Evolutionary conservation across 176 grass and related monocot genomes (phyloP), one percentile per base, ranked within the genome.

Genomic region (Themeda triandra): DNA sequence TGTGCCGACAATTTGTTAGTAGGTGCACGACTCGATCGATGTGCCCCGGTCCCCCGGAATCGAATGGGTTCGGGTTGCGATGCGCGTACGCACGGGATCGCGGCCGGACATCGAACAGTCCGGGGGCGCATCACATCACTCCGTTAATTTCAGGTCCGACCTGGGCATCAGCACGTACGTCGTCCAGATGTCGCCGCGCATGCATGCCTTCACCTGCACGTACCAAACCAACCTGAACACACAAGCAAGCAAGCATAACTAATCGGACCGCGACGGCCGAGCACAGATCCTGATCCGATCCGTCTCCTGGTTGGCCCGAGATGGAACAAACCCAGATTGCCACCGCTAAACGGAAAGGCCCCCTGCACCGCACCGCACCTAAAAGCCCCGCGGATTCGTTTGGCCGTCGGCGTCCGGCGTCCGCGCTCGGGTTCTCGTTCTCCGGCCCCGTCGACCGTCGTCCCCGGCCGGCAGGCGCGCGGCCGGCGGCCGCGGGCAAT

Each of bases 201-300:
- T 76, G 63, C 83, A 78, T 71, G 65, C 41, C 75, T 78, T 85
- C 75, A 19, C 14, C 24, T 48, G 83, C 83, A 85, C 83, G 64
- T 42, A 78, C 75, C 67, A 19, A 60, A 77, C 23, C 21, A 5
- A 59, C 21, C 53, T n/a, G 21, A 36, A 36, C 62, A 39, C n/a
- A 17, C 42, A 58, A 21, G 18, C n/a, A n/a, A n/a, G n/a, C n/a
- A n/a, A n/a, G n/a, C n/a, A n/a, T n/a, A n/a, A n/a, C 75, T 85
- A 71, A 85, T 71, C 75, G 30, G 75, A 71, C 45, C 13, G 21
- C 31, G 48, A 71, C 53, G 53, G 53, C 21, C 53, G 8, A 56
- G 21, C 53, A 56, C 53, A 56, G 53, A 56, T 56, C n/a, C 53
- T 56, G 51, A 54, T 54, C 17, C 6, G 48, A 51, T 54, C 19